Percentiles rank a stretch among this genome's conserved stretches.
Conservation (phyloP, 164 flowering plant species). For the Tinospora cordifolia region DNA sequence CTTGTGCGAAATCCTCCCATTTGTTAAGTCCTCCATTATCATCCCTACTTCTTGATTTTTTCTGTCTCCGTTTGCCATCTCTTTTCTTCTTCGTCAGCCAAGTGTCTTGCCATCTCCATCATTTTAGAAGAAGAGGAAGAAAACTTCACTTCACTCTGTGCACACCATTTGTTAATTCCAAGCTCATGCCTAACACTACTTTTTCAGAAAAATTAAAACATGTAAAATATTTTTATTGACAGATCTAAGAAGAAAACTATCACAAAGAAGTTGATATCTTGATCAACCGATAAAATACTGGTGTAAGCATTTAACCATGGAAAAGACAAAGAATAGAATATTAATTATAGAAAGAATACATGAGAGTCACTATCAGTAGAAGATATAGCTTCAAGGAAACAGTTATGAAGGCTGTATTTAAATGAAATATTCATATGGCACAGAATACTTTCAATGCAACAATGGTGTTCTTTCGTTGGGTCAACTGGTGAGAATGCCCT, state of each 20-base stretch:
- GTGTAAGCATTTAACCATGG: neutral
- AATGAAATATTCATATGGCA: neutral
- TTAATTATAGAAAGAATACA: neutral
- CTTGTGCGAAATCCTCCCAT: no score
- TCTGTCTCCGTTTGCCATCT: no score
- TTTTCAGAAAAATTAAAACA: neutral
- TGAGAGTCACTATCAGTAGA: neutral
- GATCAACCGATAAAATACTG: neutral
- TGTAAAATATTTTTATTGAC: neutral
- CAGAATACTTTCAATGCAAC: neutral
- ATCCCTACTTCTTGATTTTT: no score
- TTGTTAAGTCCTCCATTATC: no score
- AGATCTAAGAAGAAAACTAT: no score
- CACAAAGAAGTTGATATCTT: no score
- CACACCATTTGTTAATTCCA: no score
- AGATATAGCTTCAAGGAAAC: neutral
- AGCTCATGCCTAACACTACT: neutral
- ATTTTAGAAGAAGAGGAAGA: no score
- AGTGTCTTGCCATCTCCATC: no score
- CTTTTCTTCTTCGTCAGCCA: no score
- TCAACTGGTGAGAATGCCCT: neutral
- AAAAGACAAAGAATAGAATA: neutral
- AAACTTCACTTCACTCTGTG: no score
- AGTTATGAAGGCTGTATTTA: neutral
- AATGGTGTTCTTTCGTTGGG: neutral